A percentile compares a stretch with the other conserved stretches of the same genome.
These are phyloP conservation scores for Inonotus obliquus DNA, from an alignment of 1,284 basidiomycete species.

Conservation along the genomic window DNA sequence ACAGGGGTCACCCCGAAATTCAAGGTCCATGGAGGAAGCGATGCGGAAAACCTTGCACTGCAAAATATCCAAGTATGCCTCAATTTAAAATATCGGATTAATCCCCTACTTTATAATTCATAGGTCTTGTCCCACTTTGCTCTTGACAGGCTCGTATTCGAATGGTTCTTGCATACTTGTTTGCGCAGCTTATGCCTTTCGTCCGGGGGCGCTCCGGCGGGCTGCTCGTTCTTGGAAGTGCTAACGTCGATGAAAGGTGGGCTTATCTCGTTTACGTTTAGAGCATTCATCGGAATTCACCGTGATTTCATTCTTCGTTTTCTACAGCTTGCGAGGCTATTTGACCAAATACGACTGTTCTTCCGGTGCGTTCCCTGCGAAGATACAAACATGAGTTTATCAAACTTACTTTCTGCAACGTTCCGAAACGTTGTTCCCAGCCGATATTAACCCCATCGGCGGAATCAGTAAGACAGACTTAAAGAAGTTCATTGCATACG, in stretches of 20 bases:
- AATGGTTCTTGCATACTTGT: constrained; percentile 97
- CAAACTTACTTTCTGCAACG: background rate
- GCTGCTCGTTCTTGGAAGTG: constrained; percentile 90
- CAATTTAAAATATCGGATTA: background rate
- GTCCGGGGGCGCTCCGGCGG: constrained; percentile 82
- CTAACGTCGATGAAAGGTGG: constrained; percentile 96
- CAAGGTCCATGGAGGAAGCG: constrained; percentile 82
- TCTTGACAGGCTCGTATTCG: constrained; percentile 71
- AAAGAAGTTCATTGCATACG: constrained; percentile 92
- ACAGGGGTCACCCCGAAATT: constrained; percentile 84
- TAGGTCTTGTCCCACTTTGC: background rate
- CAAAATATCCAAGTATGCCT: constrained; percentile 88
- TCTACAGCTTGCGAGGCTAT: constrained; percentile 82
- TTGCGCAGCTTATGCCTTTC: constrained; percentile 95
- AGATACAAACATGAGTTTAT: background rate
- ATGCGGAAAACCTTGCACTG: constrained; percentile 90
- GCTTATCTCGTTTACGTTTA: background rate
- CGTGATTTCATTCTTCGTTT: background rate
- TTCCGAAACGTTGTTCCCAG: constrained; percentile 34
- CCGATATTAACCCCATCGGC: constrained; percentile 98
- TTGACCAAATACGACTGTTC: constrained; percentile 97
- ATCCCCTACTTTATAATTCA: background rate
- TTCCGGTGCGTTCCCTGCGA: constrained; percentile 48
- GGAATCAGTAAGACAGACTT: constrained; percentile 97
- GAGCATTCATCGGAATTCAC: constrained; percentile 1